These are phyloP conservation scores for Primulina tabacum DNA, from an alignment of 257 asterid species.

Conservation along the genomic window DNA sequence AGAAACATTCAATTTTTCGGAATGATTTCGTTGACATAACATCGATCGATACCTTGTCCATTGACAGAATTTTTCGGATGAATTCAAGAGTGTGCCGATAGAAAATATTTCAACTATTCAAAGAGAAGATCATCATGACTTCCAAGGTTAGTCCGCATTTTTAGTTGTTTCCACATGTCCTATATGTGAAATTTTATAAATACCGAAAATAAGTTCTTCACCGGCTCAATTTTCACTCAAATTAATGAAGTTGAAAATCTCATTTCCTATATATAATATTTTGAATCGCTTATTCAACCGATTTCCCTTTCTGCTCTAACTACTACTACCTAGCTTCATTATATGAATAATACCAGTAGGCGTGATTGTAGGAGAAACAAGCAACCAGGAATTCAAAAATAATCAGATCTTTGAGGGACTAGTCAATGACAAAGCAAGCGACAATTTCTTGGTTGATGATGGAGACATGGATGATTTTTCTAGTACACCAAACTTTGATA, in stretches of 20 bases:
- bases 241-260: background rate
- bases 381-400: slow-evolving; percentile 28
- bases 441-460: slow-evolving; percentile 46
- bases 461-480: slow-evolving; percentile 47
- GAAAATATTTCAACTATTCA: slow-evolving; percentile 33
- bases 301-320: background rate
- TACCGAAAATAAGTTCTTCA: background rate
- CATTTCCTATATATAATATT: background rate
- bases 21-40: background rate
- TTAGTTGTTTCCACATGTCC: background rate
- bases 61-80: slow-evolving; percentile 42
- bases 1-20: background rate
- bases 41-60: background rate
- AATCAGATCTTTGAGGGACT: slow-evolving; percentile 34
- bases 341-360: background rate
- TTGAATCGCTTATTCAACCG: too few relatives aligned
- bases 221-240: background rate
- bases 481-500: slow-evolving; percentile 36
- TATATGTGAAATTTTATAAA: background rate
- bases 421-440: slow-evolving; percentile 24
- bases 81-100: slow-evolving; percentile 45
- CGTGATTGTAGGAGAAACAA: slow-evolving; percentile 36
- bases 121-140: slow-evolving; percentile 37
- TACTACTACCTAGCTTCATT: too few relatives aligned
- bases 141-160: slow-evolving; percentile 37